Conservation (phyloP, 2,329 filamentous ascomycete genomes). For the Fusarium nurragi region DNA sequence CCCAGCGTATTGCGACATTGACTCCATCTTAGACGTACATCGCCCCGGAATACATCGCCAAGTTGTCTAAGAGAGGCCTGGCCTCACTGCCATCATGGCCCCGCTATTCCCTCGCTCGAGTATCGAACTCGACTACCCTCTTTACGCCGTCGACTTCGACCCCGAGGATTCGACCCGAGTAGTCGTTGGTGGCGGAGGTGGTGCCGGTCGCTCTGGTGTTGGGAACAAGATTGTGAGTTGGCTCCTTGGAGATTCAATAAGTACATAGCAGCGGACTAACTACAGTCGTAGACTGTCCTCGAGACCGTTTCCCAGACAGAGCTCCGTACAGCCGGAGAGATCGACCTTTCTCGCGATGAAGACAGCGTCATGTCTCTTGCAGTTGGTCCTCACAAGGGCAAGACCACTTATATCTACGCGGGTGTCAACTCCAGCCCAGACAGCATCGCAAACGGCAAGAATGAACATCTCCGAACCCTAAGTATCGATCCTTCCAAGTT, state of each 20-base stretch:
- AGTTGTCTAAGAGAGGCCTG: conserved; percentile 14
- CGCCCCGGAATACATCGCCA: background rate
- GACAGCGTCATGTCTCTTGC: conserved; percentile 89
- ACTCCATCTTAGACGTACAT: background rate
- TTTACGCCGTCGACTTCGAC: conserved; percentile 90
- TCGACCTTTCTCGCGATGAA: conserved; percentile 83
- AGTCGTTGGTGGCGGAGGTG: conserved; percentile 87
- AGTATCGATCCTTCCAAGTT: conserved; percentile 60
- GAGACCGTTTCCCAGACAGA: conserved; percentile 73
- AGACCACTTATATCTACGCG: conserved; percentile 68
- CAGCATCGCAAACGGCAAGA: conserved; percentile 78
- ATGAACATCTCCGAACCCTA: conserved; percentile 85
- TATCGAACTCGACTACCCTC: conserved; percentile 79
- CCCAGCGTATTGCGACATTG: conserved; percentile 6
- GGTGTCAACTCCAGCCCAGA: conserved; percentile 84
- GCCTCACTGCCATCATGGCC: conserved; percentile 47
- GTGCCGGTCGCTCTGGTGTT: conserved; percentile 81
- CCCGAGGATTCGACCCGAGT: conserved; percentile 79
- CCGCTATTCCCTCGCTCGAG: conserved; percentile 62
- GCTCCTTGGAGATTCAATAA: background rate
- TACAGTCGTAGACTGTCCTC: conserved; percentile 68
- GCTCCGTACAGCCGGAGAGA: conserved; percentile 72
- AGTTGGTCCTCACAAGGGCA: conserved; percentile 68
- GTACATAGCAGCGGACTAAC: conserved; percentile 16
- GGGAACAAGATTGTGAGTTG: conserved; percentile 82